These are phyloP conservation scores for Diplodia corticola DNA, from an alignment of 2,329 filamentous ascomycete species.

Conservation along the genomic window DNA sequence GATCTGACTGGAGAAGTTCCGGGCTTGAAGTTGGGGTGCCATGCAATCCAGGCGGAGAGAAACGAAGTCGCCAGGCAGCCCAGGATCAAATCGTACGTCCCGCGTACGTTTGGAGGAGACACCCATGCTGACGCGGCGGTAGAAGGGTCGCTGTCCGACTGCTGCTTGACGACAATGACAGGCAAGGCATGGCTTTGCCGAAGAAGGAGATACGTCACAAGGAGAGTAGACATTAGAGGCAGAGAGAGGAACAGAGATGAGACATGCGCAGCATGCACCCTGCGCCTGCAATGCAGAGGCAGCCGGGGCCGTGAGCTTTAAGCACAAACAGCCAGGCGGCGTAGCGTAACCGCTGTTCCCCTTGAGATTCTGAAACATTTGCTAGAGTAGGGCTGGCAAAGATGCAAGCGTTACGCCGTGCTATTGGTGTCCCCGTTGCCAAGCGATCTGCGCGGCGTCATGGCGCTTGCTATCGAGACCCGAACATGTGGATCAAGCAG, in stretches of 20 bases:
- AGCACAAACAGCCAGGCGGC: background rate
- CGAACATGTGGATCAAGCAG: background rate
- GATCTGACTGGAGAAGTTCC: background rate
- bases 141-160: background rate
- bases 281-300: background rate
- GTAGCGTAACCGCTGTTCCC: background rate
- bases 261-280: conserved; percentile 17
- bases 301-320: background rate
- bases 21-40: conserved; percentile 31
- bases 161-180: background rate
- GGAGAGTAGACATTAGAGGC: conserved; percentile 14
- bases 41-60: conserved; percentile 32
- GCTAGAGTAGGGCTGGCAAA: background rate
- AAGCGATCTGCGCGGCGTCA: background rate
- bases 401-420: conserved; percentile 1
- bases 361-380: conserved; percentile 11
- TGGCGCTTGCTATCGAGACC: conserved; percentile 2
- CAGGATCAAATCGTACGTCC: conserved; percentile 30
- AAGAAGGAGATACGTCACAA: conserved; percentile 6
- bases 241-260: background rate
- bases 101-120: conserved; percentile 26
- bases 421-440: conserved; percentile 5
- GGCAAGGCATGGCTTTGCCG: conserved; percentile 3
- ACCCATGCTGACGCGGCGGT: conserved; percentile 23
- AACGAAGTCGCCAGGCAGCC: conserved; percentile 31